phyloP scores from a whole-genome alignment of 2,329 filamentous ascomycete genomes.

The Cercospora berteroae region DNA sequence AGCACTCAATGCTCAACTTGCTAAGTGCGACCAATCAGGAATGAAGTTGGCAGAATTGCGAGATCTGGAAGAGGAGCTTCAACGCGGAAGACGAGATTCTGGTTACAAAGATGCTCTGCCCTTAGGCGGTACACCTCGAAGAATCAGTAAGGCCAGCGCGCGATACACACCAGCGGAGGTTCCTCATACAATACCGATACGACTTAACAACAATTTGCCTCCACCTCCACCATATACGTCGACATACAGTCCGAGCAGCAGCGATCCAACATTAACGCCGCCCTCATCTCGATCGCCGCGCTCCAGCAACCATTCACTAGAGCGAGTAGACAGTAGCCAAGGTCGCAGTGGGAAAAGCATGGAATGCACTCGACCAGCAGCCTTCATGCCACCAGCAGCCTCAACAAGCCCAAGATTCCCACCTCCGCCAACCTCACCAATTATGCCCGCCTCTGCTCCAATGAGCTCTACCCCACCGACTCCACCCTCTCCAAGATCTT shows the following conservation, averaged over 20 bases:
- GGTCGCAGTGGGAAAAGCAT: background rate
- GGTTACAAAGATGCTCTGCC: conserved; percentile 14
- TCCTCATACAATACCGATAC: background rate
- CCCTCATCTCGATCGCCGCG: conserved; percentile 10
- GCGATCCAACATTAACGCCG: conserved; percentile 4
- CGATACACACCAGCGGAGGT: conserved; percentile 11
- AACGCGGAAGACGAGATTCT: conserved; percentile 6
- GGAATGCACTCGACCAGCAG: background rate
- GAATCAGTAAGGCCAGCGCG: conserved; percentile 11
- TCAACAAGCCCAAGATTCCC: background rate
- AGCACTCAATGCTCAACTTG: conserved; percentile 27
- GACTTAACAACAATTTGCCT: background rate
- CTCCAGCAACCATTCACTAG: conserved; percentile 12
- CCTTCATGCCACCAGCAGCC: background rate
- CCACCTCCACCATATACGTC: conserved; percentile 16
- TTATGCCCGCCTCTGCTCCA: background rate
- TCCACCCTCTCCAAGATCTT: background rate
- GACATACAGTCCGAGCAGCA: conserved; percentile 1
- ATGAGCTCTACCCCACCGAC: background rate
- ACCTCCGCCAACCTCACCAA: background rate
- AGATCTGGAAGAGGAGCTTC: conserved; percentile 23
- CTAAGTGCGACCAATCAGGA: conserved; percentile 26
- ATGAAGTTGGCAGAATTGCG: conserved; percentile 27
- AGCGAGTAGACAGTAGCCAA: conserved; percentile 10
- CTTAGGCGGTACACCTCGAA: conserved; percentile 17